phyloP scores from a whole-genome alignment of 805 yeast genomes.

The Dipodascus geniculatus region DNA sequence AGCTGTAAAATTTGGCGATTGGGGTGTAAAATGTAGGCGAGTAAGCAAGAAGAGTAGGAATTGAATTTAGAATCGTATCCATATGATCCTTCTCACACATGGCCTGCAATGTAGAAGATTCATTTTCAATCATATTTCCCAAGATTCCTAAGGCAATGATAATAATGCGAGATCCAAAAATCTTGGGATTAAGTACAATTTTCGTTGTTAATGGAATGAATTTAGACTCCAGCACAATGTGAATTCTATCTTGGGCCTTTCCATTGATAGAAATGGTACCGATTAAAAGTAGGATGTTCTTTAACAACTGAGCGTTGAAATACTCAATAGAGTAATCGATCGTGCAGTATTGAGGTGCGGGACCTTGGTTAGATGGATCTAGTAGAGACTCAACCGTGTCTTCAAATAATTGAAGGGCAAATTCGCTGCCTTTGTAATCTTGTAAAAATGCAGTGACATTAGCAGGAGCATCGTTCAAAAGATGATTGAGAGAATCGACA shows the following conservation, averaged over 20 bases:
- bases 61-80: conserved; percentile 48
- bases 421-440: conserved; percentile 45
- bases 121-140: conserved; percentile 68
- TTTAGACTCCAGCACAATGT: conserved; percentile 79
- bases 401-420: conserved; percentile 47
- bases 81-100: conserved; percentile 69
- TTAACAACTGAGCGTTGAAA: conserved; percentile 31
- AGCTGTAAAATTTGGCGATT: conserved; percentile 68
- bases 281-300: conserved; percentile 51
- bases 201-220: conserved; percentile 49
- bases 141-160: conserved; percentile 52
- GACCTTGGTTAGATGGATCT: conserved; percentile 17
- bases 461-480: conserved; percentile 28
- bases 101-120: conserved; percentile 79
- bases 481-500: conserved; percentile 40
- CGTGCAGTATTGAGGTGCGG: conserved; percentile 40
- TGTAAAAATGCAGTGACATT: conserved; percentile 50
- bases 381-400: conserved; percentile 57
- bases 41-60: conserved; percentile 39
- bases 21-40: conserved; percentile 46
- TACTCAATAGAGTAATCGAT: conserved; percentile 27
- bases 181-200: conserved; percentile 41
- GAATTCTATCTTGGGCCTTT: conserved; percentile 62
- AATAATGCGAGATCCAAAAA: conserved; percentile 58
- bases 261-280: conserved; percentile 56